Evolutionary conservation across 2,329 filamentous ascomycete species (phyloP), one percentile per base, ranked within the genome.

Genomic region (Colletotrichum destructivum): DNA sequence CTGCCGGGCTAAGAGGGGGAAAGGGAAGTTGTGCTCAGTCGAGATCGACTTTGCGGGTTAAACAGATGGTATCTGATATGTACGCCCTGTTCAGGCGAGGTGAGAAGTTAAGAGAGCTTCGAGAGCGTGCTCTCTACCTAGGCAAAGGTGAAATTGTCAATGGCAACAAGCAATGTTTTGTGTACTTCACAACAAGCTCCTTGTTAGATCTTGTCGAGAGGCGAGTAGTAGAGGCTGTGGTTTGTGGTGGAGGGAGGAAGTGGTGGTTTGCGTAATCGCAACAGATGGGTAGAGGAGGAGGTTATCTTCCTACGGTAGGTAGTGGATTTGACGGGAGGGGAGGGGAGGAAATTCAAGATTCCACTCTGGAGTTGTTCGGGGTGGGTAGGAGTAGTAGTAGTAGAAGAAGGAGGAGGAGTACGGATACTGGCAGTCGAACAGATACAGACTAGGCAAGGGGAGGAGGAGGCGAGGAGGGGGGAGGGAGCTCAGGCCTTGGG

Each of bases 1-100:
- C 89, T 90, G 92, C 92, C 92, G 92, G 93, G 92, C 91, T 87
- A 84, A 38, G 40, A 38, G 78, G 79, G 75, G 74, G 80, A 74
- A 56, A 76, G 77, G 76, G 72, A 78, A 74, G 80, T 85, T 78
- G 84, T 84, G 79, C 83, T 87, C 87, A 88, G 85, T 85, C 83
- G 82, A 79, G 74, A 78, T 78, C 78, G 84, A 84, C 82, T 82
- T 82, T 78, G 76, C 76, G 75, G 73, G 69, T 73, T 67, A 66
- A 67, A 57, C 62, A 72, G 61, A 71, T 66, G 63, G n/a, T 52
- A 60, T 72, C 62, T 72, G 62, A 61, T 71, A 40, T 55, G 35
- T 72, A 77, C 75, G 79, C 80, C 80, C 79, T 75, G 66, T 78
- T 79, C 77, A 81, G 81, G 80, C 79, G 74, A 73, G 51, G 62